A percentile compares a stretch with the other conserved stretches of the same genome.
Conservation (phyloP, 768 basidiomycete genomes). For the Wakefieldia striispora region DNA sequence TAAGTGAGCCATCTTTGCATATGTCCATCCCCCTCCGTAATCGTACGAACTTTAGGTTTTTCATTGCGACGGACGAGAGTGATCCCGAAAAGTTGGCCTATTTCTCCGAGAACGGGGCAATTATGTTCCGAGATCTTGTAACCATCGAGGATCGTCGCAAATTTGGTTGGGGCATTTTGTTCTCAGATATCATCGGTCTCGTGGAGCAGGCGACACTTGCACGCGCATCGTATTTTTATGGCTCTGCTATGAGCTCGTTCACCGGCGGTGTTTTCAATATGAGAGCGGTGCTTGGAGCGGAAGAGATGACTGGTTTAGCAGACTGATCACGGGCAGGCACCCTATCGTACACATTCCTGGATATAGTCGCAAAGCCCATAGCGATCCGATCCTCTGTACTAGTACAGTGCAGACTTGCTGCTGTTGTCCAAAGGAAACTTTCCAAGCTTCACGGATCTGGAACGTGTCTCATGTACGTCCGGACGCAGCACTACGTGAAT, state of each 20-base stretch:
- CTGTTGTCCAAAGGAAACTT: background rate
- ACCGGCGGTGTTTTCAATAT: constrained; percentile 40
- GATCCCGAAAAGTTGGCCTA: constrained; percentile 28
- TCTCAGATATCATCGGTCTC: constrained; percentile 40
- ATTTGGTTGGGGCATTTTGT: constrained; percentile 40
- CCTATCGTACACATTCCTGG: background rate
- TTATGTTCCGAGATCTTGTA: constrained; percentile 39
- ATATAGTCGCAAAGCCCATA: constrained; percentile 3
- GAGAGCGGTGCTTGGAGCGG: constrained; percentile 35
- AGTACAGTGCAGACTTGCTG: constrained; percentile 12
- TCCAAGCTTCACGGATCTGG: background rate
- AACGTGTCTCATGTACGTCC: constrained; percentile 16
- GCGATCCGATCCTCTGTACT: constrained; percentile 2
- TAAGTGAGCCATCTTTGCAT: constrained; percentile 8
- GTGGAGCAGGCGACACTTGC: constrained; percentile 40
- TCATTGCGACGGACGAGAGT: constrained; percentile 38
- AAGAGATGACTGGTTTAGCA: constrained; percentile 30
- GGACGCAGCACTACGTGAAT: constrained; percentile 25
- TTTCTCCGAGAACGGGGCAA: constrained; percentile 32
- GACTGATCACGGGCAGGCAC: constrained; percentile 26
- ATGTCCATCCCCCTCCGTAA: background rate
- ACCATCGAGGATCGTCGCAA: constrained; percentile 37
- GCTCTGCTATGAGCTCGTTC: constrained; percentile 37
- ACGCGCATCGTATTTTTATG: constrained; percentile 38
- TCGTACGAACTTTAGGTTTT: constrained; percentile 20